Conservation (phyloP, 164 flowering plant species). For the Dillenia turbinata region DNA sequence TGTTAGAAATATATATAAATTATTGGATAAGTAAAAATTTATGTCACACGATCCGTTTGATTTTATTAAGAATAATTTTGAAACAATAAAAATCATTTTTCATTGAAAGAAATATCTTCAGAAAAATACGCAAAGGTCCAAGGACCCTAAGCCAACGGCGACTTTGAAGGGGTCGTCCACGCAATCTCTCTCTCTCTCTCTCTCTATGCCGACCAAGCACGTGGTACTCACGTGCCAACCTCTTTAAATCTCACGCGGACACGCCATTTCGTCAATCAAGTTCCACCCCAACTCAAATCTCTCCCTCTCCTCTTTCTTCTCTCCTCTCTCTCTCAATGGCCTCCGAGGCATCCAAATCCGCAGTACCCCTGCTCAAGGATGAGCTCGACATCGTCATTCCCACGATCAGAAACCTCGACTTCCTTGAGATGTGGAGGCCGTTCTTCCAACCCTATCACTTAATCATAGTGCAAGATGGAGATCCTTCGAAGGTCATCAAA, state of each 20-base stretch:
- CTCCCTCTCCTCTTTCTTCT: not conserved
- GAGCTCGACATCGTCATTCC: conserved; percentile 87
- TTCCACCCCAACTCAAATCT: not conserved
- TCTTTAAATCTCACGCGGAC: not conserved
- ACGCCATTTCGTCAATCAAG: not conserved
- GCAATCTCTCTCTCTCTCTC: not conserved
- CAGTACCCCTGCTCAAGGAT: conserved; percentile 56
- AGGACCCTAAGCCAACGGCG: conserved; percentile 6
- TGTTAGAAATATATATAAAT: too few relatives aligned
- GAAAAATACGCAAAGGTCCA: not conserved
- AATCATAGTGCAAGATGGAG: conserved; percentile 85
- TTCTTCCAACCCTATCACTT: conserved; percentile 69
- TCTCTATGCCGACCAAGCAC: conserved; percentile 1
- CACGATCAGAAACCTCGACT: conserved; percentile 77
- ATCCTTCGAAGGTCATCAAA: conserved; percentile 55
- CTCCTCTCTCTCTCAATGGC: conserved; percentile 15
- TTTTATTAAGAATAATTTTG: too few relatives aligned
- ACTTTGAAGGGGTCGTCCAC: conserved; percentile 18
- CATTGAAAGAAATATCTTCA: too few relatives aligned
- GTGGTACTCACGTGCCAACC: conserved; percentile 3
- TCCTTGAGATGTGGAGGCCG: conserved; percentile 89
- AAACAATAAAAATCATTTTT: too few relatives aligned
- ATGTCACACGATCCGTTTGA: too few relatives aligned
- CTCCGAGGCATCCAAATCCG: conserved; percentile 12
- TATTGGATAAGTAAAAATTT: too few relatives aligned